A percentile compares a stretch with the other conserved stretches of the same genome.
Conservation (phyloP, 1,284 basidiomycete species). For the Austroboletus novae-zelandiae region DNA sequence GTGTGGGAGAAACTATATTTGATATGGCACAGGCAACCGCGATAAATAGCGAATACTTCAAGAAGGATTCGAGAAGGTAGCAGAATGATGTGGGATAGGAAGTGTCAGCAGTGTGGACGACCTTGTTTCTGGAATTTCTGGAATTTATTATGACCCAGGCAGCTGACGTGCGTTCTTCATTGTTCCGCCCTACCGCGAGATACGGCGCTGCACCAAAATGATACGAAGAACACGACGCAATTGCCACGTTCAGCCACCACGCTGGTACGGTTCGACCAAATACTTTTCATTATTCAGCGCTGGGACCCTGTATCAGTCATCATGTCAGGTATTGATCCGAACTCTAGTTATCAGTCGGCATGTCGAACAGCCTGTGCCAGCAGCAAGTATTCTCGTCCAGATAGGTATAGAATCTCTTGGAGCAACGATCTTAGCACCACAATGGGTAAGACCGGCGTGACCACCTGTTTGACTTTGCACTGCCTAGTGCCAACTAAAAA, state of each 20-base stretch:
- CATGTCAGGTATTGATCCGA: too few relatives aligned
- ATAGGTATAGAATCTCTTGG: too few relatives aligned
- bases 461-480: not conserved
- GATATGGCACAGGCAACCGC: slow-evolving; percentile 77
- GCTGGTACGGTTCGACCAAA: too few relatives aligned
- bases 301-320: too few relatives aligned
- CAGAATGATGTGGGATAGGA: slow-evolving; percentile 2
- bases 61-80: slow-evolving; percentile 41
- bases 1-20: slow-evolving; percentile 87
- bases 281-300: too few relatives aligned
- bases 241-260: slow-evolving; percentile 1
- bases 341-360: too few relatives aligned
- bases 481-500: not conserved
- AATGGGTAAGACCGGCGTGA: not conserved
- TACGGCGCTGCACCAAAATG: slow-evolving; percentile 22
- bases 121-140: slow-evolving; percentile 25
- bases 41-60: slow-evolving; percentile 82
- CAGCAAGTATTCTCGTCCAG: too few relatives aligned
- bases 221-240: slow-evolving; percentile 12
- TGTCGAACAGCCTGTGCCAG: too few relatives aligned
- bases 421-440: not conserved
- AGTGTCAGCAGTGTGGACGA: slow-evolving; percentile 6
- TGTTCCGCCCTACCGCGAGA: slow-evolving; percentile 13
- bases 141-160: slow-evolving; percentile 28
- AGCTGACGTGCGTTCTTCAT: slow-evolving; percentile 28